phyloP scores from a whole-genome alignment of 495 filamentous ascomycete genomes.

The Xylaria telfairii region DNA sequence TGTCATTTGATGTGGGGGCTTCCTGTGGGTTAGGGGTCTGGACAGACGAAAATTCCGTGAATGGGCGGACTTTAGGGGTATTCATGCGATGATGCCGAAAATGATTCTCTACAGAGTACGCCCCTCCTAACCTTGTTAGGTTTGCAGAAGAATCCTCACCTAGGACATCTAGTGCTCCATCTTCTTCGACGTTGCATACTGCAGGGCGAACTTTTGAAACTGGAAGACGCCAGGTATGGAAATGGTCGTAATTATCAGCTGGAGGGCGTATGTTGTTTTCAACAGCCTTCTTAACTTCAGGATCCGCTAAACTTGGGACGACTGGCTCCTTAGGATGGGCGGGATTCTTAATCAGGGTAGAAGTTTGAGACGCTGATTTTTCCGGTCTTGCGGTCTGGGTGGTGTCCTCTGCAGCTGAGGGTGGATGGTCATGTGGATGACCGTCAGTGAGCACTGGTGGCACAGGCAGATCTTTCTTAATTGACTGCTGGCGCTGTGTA shows the following conservation, averaged over 20 bases:
- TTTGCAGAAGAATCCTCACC: neutral
- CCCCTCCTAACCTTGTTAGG: neutral
- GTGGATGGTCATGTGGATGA: neutral
- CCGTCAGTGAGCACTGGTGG: conserved; percentile 32
- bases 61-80: conserved; percentile 26
- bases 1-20: conserved; percentile 8
- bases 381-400: conserved; percentile 20
- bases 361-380: conserved; percentile 12
- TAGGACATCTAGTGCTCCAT: neutral
- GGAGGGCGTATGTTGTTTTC: neutral
- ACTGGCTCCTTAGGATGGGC: neutral
- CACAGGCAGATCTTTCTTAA: conserved; percentile 32
- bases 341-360: neutral
- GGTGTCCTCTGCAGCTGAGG: conserved; percentile 12
- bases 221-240: conserved; percentile 6
- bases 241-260: conserved; percentile 21
- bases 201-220: conserved; percentile 13
- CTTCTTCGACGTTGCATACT: neutral
- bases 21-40: conserved; percentile 2
- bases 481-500: conserved; percentile 13
- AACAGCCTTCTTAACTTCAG: neutral
- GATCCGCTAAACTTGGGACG: neutral
- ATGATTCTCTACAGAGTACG: neutral
- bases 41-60: conserved; percentile 13
- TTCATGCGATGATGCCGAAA: conserved; percentile 1